Evolutionary conservation across 306 rosid genomes (phyloP).

Genomic region (Cicer bijugum): DNA sequence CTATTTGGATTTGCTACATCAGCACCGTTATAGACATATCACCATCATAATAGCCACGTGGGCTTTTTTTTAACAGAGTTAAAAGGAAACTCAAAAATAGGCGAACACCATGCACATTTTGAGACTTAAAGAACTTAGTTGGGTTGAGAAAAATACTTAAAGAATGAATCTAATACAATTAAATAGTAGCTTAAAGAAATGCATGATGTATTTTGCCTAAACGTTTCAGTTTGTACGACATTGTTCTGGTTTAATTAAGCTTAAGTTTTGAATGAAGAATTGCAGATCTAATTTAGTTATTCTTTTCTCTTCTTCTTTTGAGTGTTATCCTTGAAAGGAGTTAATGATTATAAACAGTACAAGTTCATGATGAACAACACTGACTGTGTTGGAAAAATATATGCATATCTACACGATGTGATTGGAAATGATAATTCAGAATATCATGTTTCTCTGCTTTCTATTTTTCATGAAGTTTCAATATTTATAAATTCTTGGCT

Average conservation of each 20-base stretch:
- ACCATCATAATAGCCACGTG: too few species aligned
- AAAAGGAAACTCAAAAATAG: too few species aligned
- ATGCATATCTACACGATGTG: slow-evolving; percentile 3
- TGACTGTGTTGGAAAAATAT: slow-evolving; percentile 10
- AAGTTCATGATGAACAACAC: slow-evolving; percentile 22
- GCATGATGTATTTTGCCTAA: neutral
- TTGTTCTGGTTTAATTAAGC: slow-evolving; percentile 30
- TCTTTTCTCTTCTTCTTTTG: slow-evolving; percentile 22
- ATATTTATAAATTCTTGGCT: slow-evolving; percentile 8
- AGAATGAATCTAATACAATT: too few species aligned
- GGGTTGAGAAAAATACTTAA: too few species aligned
- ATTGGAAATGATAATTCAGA: slow-evolving; percentile 25
- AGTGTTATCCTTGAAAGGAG: slow-evolving; percentile 27
- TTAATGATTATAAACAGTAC: slow-evolving; percentile 17
- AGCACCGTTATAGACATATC: too few species aligned
- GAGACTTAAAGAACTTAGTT: too few species aligned
- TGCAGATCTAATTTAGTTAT: neutral
- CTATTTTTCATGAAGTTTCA: slow-evolving; percentile 28
- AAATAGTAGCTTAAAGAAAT: too few species aligned
- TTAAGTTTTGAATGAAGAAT: slow-evolving; percentile 16
- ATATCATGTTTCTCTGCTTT: neutral
- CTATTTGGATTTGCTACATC: too few species aligned
- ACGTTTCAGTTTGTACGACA: neutral
- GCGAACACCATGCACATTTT: too few species aligned
- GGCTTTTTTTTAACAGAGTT: too few species aligned